These are phyloP conservation scores for Nannochloris sp. DNA, from an alignment of 139 green algal genomes.

Conservation along the genomic window DNA sequence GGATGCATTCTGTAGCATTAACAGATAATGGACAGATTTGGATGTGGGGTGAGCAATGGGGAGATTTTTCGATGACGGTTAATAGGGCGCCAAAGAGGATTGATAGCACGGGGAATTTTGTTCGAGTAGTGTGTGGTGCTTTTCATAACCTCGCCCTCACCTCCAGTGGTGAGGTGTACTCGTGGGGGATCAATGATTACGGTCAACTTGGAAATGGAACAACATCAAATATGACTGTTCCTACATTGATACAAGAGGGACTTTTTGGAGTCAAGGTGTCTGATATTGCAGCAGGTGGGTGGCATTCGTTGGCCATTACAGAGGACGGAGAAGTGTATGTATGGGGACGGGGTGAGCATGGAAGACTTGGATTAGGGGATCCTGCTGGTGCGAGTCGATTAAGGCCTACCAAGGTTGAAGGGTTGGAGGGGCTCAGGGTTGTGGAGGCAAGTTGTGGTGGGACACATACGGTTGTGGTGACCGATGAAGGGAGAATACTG, in stretches of 20 bases:
- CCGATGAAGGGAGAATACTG: constrained; percentile 35
- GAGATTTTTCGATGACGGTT: constrained; percentile 50
- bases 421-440: constrained; percentile 36
- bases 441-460: constrained; percentile 63
- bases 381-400: constrained; percentile 54
- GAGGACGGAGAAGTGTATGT: constrained; percentile 58
- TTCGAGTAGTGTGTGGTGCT: constrained; percentile 61
- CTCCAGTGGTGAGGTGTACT: not conserved
- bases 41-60: constrained; percentile 26
- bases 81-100: constrained; percentile 37
- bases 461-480: constrained; percentile 62
- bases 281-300: constrained; percentile 74
- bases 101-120: constrained; percentile 34
- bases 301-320: constrained; percentile 70
- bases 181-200: constrained; percentile 80
- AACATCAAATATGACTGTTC: constrained; percentile 56
- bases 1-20: constrained; percentile 86
- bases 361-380: constrained; percentile 76
- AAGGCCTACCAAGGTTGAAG: constrained; percentile 51
- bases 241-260: constrained; percentile 31
- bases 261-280: constrained; percentile 45
- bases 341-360: constrained; percentile 86
- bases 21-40: constrained; percentile 64
- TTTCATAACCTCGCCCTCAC: constrained; percentile 83
- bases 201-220: constrained; percentile 71